Evolutionary conservation across 768 basidiomycete species (phyloP), one percentile per base, ranked within the genome.

Genomic region (Collybia sp.): DNA sequence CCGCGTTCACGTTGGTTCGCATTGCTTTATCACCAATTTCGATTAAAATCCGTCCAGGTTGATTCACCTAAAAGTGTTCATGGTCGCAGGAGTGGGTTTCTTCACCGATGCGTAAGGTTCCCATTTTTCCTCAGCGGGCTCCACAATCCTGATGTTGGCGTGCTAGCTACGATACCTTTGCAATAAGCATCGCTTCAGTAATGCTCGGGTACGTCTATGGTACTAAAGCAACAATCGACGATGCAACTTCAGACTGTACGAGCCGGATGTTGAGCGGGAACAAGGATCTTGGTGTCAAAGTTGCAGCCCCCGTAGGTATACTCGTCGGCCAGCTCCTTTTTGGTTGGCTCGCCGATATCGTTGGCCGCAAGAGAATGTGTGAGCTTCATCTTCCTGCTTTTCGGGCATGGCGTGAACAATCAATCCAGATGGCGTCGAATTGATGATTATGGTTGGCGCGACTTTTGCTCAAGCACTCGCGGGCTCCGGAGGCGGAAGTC

Each of bases 1-100:
- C 93, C 36, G 70, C 73, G 38, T 94, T 94, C 67, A 83, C 83
- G 86, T 88, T 61, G 44, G 84, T 61, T 45, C 40, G 10, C 16
- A 30, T 43, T 40, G 11, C 19, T 37, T 45, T 42, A 42, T 42
- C 30, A 15, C 11, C 32, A 18, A 36, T 44, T 40, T 53, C 33
- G 47, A 30, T 43, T 47, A 25, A 25, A 25, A 4, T 25, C 25
- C 3, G n/a, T 35, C 10, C 18, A 37, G 36, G 4, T 10, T 15
- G 3, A 6, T 37, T 10, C 36, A 37, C 36, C 6, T 37, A 10
- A 37, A 10, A 18, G 36, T 37, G 15, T 37, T 15, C 18, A 37
- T 37, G 19, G 11, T 49, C 40, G 15, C 78, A 1, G 80, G 83
- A 52, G 75, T 75, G 10, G 83, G 83, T 12, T 83, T 84, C 68